These are phyloP conservation scores for Oenanthe javanica DNA, from an alignment of 140 eudicot species.

Conservation along the genomic window DNA sequence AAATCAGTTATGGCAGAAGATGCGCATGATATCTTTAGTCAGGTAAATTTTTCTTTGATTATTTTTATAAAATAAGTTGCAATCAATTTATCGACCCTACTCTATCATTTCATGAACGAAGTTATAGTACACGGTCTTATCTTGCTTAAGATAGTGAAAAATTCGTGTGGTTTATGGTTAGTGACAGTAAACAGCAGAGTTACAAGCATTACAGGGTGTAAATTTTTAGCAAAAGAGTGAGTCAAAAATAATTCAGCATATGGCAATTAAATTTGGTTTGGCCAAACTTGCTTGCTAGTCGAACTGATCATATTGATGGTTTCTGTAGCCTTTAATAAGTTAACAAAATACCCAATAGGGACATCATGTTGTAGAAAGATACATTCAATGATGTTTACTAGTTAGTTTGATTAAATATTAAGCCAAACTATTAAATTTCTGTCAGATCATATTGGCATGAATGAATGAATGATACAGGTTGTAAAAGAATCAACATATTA, in stretches of 20 bases:
- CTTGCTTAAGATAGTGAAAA: neutral
- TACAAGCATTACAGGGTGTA: neutral
- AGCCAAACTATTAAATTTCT: neutral
- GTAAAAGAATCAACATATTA: too few species aligned
- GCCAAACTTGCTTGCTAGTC: neutral
- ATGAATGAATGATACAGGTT: too few species aligned
- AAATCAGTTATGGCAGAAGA: constrained; percentile 14
- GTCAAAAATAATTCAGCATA: neutral
- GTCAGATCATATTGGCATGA: neutral
- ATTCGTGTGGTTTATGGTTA: neutral
- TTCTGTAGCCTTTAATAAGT: neutral
- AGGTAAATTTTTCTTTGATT: constrained; percentile 25
- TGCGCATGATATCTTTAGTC: constrained; percentile 17
- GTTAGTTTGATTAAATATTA: too few species aligned
- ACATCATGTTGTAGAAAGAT: neutral
- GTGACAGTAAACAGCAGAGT: neutral
- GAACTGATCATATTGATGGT: neutral
- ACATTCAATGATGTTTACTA: neutral
- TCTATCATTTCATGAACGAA: neutral
- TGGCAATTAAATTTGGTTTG: neutral
- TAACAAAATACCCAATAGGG: neutral
- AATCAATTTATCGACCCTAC: neutral
- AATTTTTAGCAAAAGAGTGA: neutral
- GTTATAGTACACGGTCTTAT: neutral
- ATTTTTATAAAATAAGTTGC: neutral